Evolutionary conservation across 139 green algal genomes (phyloP).

Genomic region (Closterium sp.): DNA sequence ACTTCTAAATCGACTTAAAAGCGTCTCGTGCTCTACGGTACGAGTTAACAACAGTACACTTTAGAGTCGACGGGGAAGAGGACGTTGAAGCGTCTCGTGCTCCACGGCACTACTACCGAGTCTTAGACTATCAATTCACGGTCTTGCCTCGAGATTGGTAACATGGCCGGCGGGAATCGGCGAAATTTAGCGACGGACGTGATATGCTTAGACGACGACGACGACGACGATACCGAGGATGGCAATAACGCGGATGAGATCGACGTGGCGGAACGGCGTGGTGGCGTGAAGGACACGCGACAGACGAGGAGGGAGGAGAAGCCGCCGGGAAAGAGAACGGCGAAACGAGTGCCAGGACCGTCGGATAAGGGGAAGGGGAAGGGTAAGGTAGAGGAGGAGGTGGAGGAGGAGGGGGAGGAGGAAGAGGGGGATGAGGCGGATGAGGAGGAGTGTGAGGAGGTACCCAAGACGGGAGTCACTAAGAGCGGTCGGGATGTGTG

Average conservation of each 20-base stretch:
- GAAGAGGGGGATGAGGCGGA: too few relatives aligned
- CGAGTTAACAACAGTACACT: too few relatives aligned
- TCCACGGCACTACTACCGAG: too few relatives aligned
- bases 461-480: not conserved
- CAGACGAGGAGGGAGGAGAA: not conserved
- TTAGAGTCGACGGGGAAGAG: too few relatives aligned
- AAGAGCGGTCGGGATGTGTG: not conserved
- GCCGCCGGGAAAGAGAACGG: not conserved
- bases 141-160: too few relatives aligned
- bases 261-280: not conserved
- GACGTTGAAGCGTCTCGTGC: too few relatives aligned
- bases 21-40: too few relatives aligned
- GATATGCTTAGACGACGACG: not conserved
- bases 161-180: not conserved
- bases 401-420: not conserved
- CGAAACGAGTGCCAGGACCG: not conserved
- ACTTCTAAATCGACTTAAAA: too few relatives aligned
- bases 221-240: not conserved
- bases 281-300: not conserved
- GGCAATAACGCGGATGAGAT: not conserved
- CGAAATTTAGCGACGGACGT: not conserved
- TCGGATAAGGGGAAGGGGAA: not conserved
- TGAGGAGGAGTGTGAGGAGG: not conserved
- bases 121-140: too few relatives aligned
- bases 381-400: not conserved